These are phyloP conservation scores for Fusarium siculi DNA, from an alignment of 2,329 filamentous ascomycete species.

Conservation along the genomic window DNA sequence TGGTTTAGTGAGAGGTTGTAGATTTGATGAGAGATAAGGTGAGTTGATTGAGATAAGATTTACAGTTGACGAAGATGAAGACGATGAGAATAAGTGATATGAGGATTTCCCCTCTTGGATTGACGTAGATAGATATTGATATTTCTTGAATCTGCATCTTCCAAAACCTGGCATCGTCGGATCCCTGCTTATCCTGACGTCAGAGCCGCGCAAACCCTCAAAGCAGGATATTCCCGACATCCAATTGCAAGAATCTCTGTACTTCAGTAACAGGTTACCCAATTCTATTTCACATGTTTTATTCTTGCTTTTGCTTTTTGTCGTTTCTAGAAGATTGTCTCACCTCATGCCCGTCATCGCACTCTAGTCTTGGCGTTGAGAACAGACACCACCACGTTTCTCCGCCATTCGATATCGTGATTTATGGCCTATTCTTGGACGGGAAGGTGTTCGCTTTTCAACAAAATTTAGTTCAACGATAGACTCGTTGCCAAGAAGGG, in stretches of 20 bases:
- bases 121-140: slow-evolving; percentile 34
- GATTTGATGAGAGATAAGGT: neutral
- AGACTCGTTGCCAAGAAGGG: slow-evolving; percentile 17
- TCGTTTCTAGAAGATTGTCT: neutral
- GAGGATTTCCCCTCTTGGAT: neutral
- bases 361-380: slow-evolving; percentile 1
- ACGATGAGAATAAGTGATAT: neutral
- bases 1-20: neutral
- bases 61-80: neutral
- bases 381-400: slow-evolving; percentile 32
- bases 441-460: slow-evolving; percentile 10
- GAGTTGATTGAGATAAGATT: neutral
- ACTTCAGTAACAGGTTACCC: slow-evolving; percentile 2
- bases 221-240: slow-evolving; percentile 13
- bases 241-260: slow-evolving; percentile 9
- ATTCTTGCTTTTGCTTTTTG: neutral
- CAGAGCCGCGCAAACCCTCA: slow-evolving; percentile 37
- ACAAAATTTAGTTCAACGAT: slow-evolving; percentile 11
- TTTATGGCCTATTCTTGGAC: neutral
- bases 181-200: slow-evolving; percentile 44
- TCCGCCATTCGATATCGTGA: neutral
- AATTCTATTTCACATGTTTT: neutral
- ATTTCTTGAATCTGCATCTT: slow-evolving; percentile 19
- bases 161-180: slow-evolving; percentile 41
- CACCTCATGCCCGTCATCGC: neutral